Evolutionary conservation across 192 early-diverging fungal species (phyloP).

Genomic region (Mortierella antarctica): DNA sequence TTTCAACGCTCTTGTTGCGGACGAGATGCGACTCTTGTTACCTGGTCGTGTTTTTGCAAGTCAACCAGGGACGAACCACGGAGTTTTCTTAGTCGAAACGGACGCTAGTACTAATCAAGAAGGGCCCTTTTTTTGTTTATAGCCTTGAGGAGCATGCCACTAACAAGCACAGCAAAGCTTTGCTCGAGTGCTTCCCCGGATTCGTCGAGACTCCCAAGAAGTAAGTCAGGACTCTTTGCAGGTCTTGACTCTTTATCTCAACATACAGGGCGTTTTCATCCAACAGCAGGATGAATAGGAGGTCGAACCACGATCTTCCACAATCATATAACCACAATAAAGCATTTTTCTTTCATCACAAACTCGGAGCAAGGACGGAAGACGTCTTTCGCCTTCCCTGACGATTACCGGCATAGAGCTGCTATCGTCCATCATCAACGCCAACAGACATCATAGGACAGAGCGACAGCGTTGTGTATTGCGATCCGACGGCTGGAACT

Average conservation of each 20-base stretch:
- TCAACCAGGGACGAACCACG: too few relatives aligned
- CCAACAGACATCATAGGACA: too few relatives aligned
- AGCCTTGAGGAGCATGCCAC: slow-evolving; percentile 77
- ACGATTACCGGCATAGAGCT: too few relatives aligned
- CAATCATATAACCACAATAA: not conserved
- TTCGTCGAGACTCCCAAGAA: slow-evolving; percentile 58
- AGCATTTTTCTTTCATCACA: not conserved
- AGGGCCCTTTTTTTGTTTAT: slow-evolving; percentile 1
- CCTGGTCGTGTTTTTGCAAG: not conserved
- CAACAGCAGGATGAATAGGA: too few relatives aligned
- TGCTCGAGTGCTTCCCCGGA: slow-evolving; percentile 85
- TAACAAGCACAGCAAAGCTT: slow-evolving; percentile 79
- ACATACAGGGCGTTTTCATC: too few relatives aligned
- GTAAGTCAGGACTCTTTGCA: slow-evolving; percentile 6
- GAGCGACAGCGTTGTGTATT: too few relatives aligned
- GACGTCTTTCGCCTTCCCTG: too few relatives aligned
- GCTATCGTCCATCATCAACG: too few relatives aligned
- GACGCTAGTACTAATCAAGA: not conserved
- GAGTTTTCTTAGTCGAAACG: not conserved
- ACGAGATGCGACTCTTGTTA: not conserved
- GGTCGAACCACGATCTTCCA: too few relatives aligned
- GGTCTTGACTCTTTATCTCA: not conserved
- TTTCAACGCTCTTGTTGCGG: too few relatives aligned
- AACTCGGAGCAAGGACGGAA: too few relatives aligned
- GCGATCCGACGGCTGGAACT: not conserved